These are phyloP conservation scores for Pseudoneurospora amorphoporcata DNA, from an alignment of 495 filamentous ascomycete genomes.

Conservation along the genomic window DNA sequence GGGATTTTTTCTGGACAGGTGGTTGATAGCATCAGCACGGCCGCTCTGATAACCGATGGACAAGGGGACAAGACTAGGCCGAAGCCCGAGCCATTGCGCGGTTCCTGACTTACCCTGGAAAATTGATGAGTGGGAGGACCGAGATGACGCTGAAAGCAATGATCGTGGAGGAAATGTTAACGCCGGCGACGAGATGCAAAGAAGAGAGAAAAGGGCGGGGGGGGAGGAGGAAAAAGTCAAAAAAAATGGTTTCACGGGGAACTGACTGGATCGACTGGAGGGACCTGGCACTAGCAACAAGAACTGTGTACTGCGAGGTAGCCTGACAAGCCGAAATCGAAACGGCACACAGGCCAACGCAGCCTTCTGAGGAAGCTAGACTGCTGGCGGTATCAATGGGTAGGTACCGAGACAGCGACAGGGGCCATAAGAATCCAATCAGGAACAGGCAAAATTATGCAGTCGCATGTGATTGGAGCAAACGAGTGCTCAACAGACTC, in stretches of 20 bases:
- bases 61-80: not conserved
- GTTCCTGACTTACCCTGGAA: not conserved
- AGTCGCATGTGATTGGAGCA: not conserved
- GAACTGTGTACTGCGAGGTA: not conserved
- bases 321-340: constrained; percentile 3
- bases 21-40: constrained; percentile 8
- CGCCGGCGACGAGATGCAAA: constrained; percentile 2
- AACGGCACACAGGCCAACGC: not conserved
- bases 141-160: not conserved
- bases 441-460: constrained; percentile 2
- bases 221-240: constrained; percentile 7
- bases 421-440: constrained; percentile 7
- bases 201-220: constrained; percentile 5
- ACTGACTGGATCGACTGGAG: not conserved
- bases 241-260: not conserved
- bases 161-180: not conserved
- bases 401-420: too few species aligned
- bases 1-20: constrained; percentile 12
- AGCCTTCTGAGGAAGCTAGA: not conserved
- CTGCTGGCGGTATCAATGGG: not conserved
- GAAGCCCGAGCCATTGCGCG: not conserved
- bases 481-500: not conserved
- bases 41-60: not conserved
- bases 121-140: not conserved
- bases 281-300: not conserved